Evolutionary conservation across 345 rosid species (phyloP).

Genomic region (Orychophragmus violaceus): DNA sequence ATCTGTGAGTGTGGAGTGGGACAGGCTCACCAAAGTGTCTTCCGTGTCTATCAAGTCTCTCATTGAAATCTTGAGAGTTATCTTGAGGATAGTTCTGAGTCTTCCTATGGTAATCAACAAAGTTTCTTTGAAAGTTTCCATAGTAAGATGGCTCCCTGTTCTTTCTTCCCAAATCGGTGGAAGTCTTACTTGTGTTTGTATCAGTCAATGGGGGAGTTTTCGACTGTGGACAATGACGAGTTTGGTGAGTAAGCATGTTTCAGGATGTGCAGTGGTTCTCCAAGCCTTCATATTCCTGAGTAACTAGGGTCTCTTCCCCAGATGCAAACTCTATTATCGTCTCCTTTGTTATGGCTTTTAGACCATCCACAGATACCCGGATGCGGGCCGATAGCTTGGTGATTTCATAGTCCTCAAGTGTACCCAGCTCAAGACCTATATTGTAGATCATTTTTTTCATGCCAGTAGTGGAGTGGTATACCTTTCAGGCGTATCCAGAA

Average conservation of each 20-base stretch:
- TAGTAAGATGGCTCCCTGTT: too few relatives aligned
- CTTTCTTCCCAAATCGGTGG: too few relatives aligned
- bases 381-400: background rate
- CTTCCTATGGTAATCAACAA: too few relatives aligned
- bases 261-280: too few relatives aligned
- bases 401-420: background rate
- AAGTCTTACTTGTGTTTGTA: too few relatives aligned
- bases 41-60: background rate
- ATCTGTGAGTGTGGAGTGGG: too few relatives aligned
- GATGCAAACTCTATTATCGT: background rate
- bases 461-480: background rate
- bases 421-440: background rate
- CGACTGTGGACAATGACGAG: too few relatives aligned
- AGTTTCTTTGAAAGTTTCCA: too few relatives aligned
- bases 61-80: too few relatives aligned
- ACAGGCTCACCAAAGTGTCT: background rate
- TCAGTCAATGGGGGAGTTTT: too few relatives aligned
- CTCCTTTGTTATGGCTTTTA: background rate
- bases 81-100: background rate
- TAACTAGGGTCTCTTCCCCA: background rate
- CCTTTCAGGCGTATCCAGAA: background rate
- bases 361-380: background rate
- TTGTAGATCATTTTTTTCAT: background rate
- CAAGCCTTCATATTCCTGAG: background rate
- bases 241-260: too few relatives aligned